Conservation (phyloP, 306 rosid genomes). For the Vicia villosa region DNA sequence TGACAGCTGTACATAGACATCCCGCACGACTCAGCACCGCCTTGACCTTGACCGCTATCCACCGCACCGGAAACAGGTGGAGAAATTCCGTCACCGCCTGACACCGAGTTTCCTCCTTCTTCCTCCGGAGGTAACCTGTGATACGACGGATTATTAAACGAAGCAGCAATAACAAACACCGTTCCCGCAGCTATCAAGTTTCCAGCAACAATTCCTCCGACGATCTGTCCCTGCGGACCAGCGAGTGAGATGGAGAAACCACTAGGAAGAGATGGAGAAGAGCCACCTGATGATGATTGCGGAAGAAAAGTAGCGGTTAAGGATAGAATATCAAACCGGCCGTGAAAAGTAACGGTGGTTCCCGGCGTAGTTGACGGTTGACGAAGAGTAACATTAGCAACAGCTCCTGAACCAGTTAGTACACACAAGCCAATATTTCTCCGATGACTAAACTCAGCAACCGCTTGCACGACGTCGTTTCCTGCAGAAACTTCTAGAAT, state of each 20-base stretch:
- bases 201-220: slow-evolving; percentile 81
- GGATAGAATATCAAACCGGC: slow-evolving; percentile 86
- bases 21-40: slow-evolving; percentile 55
- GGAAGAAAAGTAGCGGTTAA: slow-evolving; percentile 75
- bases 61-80: slow-evolving; percentile 47
- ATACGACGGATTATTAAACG: slow-evolving; percentile 74
- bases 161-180: slow-evolving; percentile 69
- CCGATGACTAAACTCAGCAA: slow-evolving; percentile 68
- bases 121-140: slow-evolving; percentile 73
- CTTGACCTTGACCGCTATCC: slow-evolving; percentile 64
- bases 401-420: slow-evolving; percentile 74
- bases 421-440: slow-evolving; percentile 70
- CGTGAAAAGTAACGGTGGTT: slow-evolving; percentile 85
- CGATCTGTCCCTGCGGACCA: slow-evolving; percentile 95
- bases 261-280: slow-evolving; percentile 42
- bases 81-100: slow-evolving; percentile 55
- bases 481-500: slow-evolving; percentile 83
- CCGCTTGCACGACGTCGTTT: slow-evolving; percentile 75
- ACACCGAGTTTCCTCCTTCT: slow-evolving; percentile 42
- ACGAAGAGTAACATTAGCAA: slow-evolving; percentile 78
- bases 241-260: slow-evolving; percentile 84
- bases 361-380: slow-evolving; percentile 79
- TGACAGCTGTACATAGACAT: slow-evolving; percentile 78
- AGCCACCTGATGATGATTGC: slow-evolving; percentile 5
- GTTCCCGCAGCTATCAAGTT: slow-evolving; percentile 66